phyloP scores from a whole-genome alignment of 108 stramenopile species.

The Hondaea fermentalgiana region DNA sequence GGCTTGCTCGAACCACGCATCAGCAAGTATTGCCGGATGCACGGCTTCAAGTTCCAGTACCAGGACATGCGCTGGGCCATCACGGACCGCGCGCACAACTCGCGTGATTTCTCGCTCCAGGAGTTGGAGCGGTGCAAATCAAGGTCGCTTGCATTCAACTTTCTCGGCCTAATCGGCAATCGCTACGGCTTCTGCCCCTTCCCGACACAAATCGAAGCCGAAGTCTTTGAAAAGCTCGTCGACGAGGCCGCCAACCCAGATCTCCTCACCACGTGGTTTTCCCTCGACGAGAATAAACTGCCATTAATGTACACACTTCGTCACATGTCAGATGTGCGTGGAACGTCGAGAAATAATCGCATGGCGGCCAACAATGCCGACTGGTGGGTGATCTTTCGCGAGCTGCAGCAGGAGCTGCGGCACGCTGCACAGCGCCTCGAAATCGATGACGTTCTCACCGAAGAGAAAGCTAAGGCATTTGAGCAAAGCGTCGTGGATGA shows the following conservation, averaged over 20 bases:
- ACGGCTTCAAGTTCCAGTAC: background rate
- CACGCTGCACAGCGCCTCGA: background rate
- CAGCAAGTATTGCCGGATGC: background rate
- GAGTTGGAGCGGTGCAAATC: background rate
- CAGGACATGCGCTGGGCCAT: slow-evolving; percentile 3
- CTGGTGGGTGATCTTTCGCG: background rate
- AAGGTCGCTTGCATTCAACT: background rate
- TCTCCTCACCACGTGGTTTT: background rate
- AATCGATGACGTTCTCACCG: background rate
- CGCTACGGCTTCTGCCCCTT: background rate
- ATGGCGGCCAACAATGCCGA: background rate
- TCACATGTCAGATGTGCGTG: background rate
- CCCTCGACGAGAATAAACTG: background rate
- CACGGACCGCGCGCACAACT: background rate
- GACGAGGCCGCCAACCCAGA: background rate
- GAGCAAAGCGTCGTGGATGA: background rate
- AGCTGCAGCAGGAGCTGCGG: background rate
- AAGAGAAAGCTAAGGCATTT: background rate
- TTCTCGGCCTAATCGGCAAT: background rate
- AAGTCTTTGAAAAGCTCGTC: background rate
- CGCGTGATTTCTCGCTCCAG: background rate
- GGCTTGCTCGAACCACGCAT: background rate
- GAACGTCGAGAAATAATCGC: background rate
- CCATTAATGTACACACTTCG: background rate
- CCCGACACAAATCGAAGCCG: background rate